Conservation (phyloP, 192 early-diverging fungal species). For the Backusella psychrophila region DNA sequence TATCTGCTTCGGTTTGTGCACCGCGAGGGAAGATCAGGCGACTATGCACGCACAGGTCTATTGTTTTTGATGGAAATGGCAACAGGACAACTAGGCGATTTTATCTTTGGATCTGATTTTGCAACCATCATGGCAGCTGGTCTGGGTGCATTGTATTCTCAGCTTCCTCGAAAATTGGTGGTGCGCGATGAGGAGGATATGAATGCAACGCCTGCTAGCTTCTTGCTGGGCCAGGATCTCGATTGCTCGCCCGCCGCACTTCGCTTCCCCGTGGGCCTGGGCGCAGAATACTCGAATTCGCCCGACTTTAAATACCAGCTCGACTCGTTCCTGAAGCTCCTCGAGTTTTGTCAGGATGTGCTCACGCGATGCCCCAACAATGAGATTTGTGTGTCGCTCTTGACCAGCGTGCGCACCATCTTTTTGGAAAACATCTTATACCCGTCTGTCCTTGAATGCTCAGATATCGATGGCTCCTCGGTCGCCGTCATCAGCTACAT, state of each 20-base stretch:
- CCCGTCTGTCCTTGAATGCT: slow-evolving; percentile 80
- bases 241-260: slow-evolving; percentile 9
- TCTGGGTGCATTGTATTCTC: slow-evolving; percentile 86
- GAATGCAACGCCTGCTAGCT: slow-evolving; percentile 24
- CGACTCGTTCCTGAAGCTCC: slow-evolving; percentile 62
- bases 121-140: slow-evolving; percentile 79
- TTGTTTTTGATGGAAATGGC: slow-evolving; percentile 84
- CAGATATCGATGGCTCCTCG: slow-evolving; percentile 89
- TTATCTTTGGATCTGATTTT: slow-evolving; percentile 83
- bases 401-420: slow-evolving; percentile 67
- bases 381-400: slow-evolving; percentile 57
- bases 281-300: slow-evolving; percentile 55
- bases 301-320: slow-evolving; percentile 63
- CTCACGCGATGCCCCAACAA: slow-evolving; percentile 66
- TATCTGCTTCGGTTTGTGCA: slow-evolving; percentile 91
- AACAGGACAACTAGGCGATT: slow-evolving; percentile 71
- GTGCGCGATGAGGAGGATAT: slow-evolving; percentile 49
- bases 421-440: slow-evolving; percentile 88
- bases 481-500: slow-evolving; percentile 90
- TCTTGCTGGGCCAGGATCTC: slow-evolving; percentile 35
- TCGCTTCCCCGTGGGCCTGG: slow-evolving; percentile 36
- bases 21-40: slow-evolving; percentile 78
- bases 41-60: slow-evolving; percentile 84
- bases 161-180: slow-evolving; percentile 76
- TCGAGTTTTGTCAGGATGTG: slow-evolving; percentile 75